Evolutionary conservation across 768 basidiomycete species (phyloP), one percentile per base, ranked within the genome.

Genomic region (Hysterangium stoloniferum): DNA sequence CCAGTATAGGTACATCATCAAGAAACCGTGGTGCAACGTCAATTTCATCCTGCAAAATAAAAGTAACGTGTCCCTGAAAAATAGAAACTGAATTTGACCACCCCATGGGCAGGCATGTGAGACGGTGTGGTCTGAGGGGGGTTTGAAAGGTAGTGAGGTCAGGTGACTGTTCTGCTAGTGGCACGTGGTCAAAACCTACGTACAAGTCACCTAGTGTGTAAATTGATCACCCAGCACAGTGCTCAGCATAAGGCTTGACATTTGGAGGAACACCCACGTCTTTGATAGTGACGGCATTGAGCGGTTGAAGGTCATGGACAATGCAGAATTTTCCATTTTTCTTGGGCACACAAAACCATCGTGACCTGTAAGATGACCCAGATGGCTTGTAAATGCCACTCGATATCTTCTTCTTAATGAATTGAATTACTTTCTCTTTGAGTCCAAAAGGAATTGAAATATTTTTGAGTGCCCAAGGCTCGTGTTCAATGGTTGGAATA

Each of bases 1-100:
- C 68, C 49, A 64, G 65, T 3, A 73, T 48, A 0, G 62, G 62
- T 0, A 68, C 53, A 52, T 76, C 43, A 28, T 12, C 28, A 3
- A 45, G 24, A 28, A 3, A 22, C 19, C 9, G 20, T 4, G 44
- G 15, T 31, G 17, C 25, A 6, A n/a, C 31, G 19, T 22, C 13
- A n/a, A 76, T 74, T 51, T 75, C 66, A 0, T 61, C 52, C 38
- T 67, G 58, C 0, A 76, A 52, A 6, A 73, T 68, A 29, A 65
- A 64, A 0, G 60, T 60, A 5, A 71, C 61, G 46, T 73, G 64
- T 12, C 64, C 68, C 13, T 75, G 69, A 31, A 52, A 52, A 4
- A 42, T 20, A 1, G 50, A 37, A 29, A 55, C 54, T 0, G 54
- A 17, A 28, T 53, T 55, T 4, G 52, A 22, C 20, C 20, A 45